A percentile compares a stretch with the other conserved stretches of the same genome.
phyloP scores from a whole-genome alignment of 2,329 filamentous ascomycete species.

The Colletotrichum nymphaeae region DNA sequence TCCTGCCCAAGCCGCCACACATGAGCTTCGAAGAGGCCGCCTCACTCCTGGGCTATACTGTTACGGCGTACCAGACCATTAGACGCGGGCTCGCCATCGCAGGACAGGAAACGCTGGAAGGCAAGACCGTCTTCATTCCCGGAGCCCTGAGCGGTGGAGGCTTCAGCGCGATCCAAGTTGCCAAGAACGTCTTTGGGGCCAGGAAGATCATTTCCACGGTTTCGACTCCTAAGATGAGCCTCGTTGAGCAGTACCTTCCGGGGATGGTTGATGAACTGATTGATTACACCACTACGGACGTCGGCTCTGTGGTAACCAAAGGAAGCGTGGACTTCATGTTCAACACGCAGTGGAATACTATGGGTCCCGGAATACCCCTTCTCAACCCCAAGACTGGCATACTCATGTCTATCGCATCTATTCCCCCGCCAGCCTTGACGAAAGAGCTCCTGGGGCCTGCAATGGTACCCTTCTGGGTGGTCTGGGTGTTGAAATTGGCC shows the following conservation, averaged over 20 bases:
- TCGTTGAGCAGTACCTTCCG: conserved; percentile 54
- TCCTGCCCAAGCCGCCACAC: conserved; percentile 46
- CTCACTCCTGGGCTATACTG: conserved; percentile 47
- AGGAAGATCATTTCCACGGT: conserved; percentile 61
- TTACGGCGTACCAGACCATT: conserved; percentile 59
- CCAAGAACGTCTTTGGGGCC: conserved; percentile 61
- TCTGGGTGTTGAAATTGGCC: conserved; percentile 47
- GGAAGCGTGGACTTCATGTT: conserved; percentile 62
- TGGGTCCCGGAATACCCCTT: conserved; percentile 52
- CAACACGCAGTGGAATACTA: conserved; percentile 57
- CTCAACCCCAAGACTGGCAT: conserved; percentile 51
- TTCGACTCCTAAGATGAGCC: conserved; percentile 61
- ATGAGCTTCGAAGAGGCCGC: conserved; percentile 51
- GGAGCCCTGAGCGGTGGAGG: conserved; percentile 62
- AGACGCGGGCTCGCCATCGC: conserved; percentile 50
- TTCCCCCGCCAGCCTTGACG: conserved; percentile 46
- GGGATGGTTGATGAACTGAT: conserved; percentile 61
- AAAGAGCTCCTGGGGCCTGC: conserved; percentile 45
- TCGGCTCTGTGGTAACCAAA: conserved; percentile 49
- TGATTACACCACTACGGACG: conserved; percentile 59
- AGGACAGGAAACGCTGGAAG: conserved; percentile 52
- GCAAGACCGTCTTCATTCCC: conserved; percentile 63
- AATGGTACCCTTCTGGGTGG: conserved; percentile 50
- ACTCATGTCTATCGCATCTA: conserved; percentile 53
- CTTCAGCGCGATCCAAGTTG: conserved; percentile 58